Evolutionary conservation across 2,329 filamentous ascomycete species (phyloP), one percentile per base, ranked within the genome.

Genomic region (Zymoseptoria ardabiliae): DNA sequence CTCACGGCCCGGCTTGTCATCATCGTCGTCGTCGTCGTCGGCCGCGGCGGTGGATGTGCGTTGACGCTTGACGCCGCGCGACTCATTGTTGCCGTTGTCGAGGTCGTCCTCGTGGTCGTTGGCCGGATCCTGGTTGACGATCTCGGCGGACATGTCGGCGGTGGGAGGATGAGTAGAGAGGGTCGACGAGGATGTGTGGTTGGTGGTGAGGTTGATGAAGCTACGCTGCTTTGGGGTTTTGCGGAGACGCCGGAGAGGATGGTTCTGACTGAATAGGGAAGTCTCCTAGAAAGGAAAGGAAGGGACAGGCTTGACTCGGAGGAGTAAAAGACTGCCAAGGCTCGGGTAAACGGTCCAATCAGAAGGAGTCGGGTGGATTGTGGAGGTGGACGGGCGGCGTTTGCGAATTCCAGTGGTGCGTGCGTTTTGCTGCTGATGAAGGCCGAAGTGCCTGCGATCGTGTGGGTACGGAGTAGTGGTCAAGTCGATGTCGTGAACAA

Each of bases 1-100:
- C 84, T 97, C 94, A 77, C 94, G 92, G 73, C 91, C 91, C 65
- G 91, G 91, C 85, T 97, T 97, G 77, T 97, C 93, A n/a, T 45
- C 35, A 69, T 97, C 92, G 66, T 97, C 94, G 66, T 97, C 93
- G 68, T 97, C 94, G 74, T 97, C 94, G 74, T 97, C 93, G 71
- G 87, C 86, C 56, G 86, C 84, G 56, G 71, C 74, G 69, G 88
- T 79, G 71, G 79, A 87, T 65, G 89, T 86, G 73, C 94, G 90
- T 76, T 84, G 85, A 70, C 93, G 91, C 84, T 97, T 97, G 78
- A 91, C 84, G 75, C 91, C 91, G 74, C 92, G 90, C 76, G 79
- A 84, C 71, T 81, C 81, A 68, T 79, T 80, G 69, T 82, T 87
- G 75, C 88, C 89, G 79, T 92, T 91, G 77, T 88, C 88, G 68